Percentiles rank a stretch among this genome's conserved stretches.
Evolutionary conservation across 2,329 filamentous ascomycete genomes (phyloP).

Genomic region (Colletotrichum sp.): DNA sequence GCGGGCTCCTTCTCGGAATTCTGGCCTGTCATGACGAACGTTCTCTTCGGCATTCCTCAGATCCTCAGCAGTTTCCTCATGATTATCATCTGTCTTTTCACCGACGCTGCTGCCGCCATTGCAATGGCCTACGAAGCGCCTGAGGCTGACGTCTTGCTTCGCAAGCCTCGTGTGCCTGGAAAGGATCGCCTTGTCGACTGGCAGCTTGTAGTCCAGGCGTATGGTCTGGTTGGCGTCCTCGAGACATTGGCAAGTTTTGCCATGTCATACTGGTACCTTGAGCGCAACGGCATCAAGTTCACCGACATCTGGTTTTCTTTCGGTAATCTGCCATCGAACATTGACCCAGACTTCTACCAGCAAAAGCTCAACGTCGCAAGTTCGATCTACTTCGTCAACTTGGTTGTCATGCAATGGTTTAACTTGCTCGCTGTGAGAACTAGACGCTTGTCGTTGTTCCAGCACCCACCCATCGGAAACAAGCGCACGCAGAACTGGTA

Average conservation of each 20-base stretch:
- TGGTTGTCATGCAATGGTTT: slow-evolving; percentile 85
- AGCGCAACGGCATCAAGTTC: slow-evolving; percentile 70
- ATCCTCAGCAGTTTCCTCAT: slow-evolving; percentile 77
- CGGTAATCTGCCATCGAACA: slow-evolving; percentile 53
- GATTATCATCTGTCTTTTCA: slow-evolving; percentile 76
- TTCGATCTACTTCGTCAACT: slow-evolving; percentile 80
- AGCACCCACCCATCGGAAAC: slow-evolving; percentile 73
- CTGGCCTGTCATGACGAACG: slow-evolving; percentile 76
- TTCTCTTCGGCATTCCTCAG: slow-evolving; percentile 75
- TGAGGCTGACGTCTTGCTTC: slow-evolving; percentile 75
- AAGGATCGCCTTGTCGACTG: slow-evolving; percentile 77
- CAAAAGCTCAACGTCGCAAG: slow-evolving; percentile 67
- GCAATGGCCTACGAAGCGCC: slow-evolving; percentile 78
- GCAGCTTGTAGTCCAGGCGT: slow-evolving; percentile 74
- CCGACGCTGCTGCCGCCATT: slow-evolving; percentile 76
- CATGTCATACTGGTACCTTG: slow-evolving; percentile 71
- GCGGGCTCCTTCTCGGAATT: slow-evolving; percentile 79
- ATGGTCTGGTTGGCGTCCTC: slow-evolving; percentile 71
- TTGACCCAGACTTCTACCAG: slow-evolving; percentile 59
- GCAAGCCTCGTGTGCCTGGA: slow-evolving; percentile 70
- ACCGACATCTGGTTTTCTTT: slow-evolving; percentile 71
- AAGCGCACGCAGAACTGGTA: slow-evolving; percentile 69
- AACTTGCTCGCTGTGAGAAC: slow-evolving; percentile 75
- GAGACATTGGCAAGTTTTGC: slow-evolving; percentile 65
- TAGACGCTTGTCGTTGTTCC: slow-evolving; percentile 69